Conservation (phyloP, 169 alveolate species). For the Babesia ovata region DNA sequence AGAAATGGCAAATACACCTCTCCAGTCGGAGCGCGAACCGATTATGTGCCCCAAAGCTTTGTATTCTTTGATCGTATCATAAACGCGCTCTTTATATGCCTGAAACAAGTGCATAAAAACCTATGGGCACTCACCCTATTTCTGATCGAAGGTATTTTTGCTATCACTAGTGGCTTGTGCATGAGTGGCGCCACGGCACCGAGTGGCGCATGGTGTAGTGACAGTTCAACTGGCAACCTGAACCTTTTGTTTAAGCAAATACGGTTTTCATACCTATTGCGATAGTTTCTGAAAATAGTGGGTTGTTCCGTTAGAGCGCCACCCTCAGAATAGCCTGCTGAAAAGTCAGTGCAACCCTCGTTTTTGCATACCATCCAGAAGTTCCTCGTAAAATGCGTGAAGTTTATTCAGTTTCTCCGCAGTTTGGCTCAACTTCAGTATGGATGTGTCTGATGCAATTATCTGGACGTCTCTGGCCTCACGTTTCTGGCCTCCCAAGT, state of each 20-base stretch:
- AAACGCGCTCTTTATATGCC: not conserved
- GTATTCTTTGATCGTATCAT: slow-evolving; percentile 32
- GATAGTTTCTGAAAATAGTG: not conserved
- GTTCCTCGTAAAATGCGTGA: slow-evolving; percentile 12
- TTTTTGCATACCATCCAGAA: slow-evolving; percentile 10
- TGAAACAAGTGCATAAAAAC: not conserved
- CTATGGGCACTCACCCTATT: not conserved
- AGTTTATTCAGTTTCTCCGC: slow-evolving; percentile 24
- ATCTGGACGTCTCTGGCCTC: slow-evolving; percentile 14
- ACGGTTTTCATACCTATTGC: slow-evolving; percentile 27
- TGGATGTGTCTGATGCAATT: slow-evolving; percentile 56
- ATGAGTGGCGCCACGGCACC: slow-evolving; percentile 39
- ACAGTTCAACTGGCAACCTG: slow-evolving; percentile 34
- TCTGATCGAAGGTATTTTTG: slow-evolving; percentile 49
- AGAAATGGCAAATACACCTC: slow-evolving; percentile 61
- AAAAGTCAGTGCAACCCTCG: not conserved
- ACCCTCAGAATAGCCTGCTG: not conserved
- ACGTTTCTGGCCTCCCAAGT: not conserved
- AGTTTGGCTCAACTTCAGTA: slow-evolving; percentile 46
- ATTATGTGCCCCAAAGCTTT: slow-evolving; percentile 54
- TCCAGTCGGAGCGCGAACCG: slow-evolving; percentile 65
- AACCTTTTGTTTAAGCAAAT: not conserved
- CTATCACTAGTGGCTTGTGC: slow-evolving; percentile 27
- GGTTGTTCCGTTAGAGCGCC: not conserved
- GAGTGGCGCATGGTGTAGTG: slow-evolving; percentile 42